Percentiles rank a stretch among this genome's conserved stretches.
These are phyloP conservation scores for Aspergillus ostianus DNA, from an alignment of 495 filamentous ascomycete genomes.

Conservation along the genomic window DNA sequence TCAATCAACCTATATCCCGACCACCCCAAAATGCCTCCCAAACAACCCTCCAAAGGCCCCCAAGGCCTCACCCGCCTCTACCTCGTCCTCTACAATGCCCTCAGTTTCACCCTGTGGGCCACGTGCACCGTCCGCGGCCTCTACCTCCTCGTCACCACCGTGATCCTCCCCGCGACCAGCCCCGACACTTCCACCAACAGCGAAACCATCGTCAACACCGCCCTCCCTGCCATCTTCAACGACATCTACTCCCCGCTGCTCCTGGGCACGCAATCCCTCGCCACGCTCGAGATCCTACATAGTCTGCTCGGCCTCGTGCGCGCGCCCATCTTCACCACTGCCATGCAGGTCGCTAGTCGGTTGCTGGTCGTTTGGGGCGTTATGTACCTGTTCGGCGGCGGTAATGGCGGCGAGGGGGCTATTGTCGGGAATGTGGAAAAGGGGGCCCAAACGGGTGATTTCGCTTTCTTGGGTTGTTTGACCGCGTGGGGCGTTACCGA, in stretches of 20 bases:
- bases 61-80: conserved; percentile 47
- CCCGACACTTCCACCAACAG: not conserved
- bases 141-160: conserved; percentile 35
- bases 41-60: conserved; percentile 21
- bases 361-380: conserved; percentile 84
- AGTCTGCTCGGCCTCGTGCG: conserved; percentile 72
- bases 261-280: conserved; percentile 78
- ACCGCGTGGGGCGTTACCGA: conserved; percentile 83
- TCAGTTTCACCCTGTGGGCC: conserved; percentile 73
- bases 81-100: conserved; percentile 78
- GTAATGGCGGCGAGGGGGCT: conserved; percentile 18
- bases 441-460: conserved; percentile 34
- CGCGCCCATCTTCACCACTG: conserved; percentile 77
- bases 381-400: conserved; percentile 60
- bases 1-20: not conserved
- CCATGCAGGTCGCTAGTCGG: conserved; percentile 83
- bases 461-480: conserved; percentile 50
- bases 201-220: conserved; percentile 15
- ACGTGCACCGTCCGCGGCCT: conserved; percentile 62
- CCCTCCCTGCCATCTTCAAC: conserved; percentile 50
- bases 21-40: conserved; percentile 4
- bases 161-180: not conserved
- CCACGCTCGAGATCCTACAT: conserved; percentile 80
- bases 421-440: conserved; percentile 28
- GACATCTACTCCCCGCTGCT: conserved; percentile 64